These are phyloP conservation scores for Cyphellophora attinorum DNA, from an alignment of 2,329 filamentous ascomycete genomes.

Conservation along the genomic window DNA sequence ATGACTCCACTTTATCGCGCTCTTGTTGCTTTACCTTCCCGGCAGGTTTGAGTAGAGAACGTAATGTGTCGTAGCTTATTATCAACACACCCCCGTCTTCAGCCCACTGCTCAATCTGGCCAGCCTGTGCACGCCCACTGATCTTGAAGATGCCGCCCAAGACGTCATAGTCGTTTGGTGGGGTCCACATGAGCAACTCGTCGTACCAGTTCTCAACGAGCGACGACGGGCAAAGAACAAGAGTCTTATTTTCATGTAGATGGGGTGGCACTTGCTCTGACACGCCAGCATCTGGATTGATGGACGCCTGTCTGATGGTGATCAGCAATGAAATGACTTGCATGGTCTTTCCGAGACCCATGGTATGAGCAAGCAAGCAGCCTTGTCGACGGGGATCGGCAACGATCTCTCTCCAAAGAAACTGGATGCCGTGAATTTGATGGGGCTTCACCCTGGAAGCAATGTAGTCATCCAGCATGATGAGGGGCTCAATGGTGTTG, in stretches of 20 bases:
- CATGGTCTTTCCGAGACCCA: conserved; percentile 91
- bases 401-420: conserved; percentile 80
- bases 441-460: conserved; percentile 62
- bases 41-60: conserved; percentile 26
- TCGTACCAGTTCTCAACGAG: conserved; percentile 76
- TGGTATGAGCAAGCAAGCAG: conserved; percentile 76
- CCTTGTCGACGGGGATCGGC: conserved; percentile 55
- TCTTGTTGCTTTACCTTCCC: conserved; percentile 21
- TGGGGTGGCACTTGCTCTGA: conserved; percentile 57
- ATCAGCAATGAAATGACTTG: conserved; percentile 78
- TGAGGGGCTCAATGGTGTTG: conserved; percentile 31
- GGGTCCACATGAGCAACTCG: conserved; percentile 64
- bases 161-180: conserved; percentile 37
- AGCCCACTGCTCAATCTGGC: conserved; percentile 31
- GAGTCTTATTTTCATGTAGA: conserved; percentile 52
- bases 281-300: conserved; percentile 48
- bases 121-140: background rate
- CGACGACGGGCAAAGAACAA: conserved; percentile 67
- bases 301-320: conserved; percentile 58
- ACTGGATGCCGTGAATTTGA: conserved; percentile 71
- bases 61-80: conserved; percentile 64
- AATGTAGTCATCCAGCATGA: conserved; percentile 53
- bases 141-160: conserved; percentile 35
- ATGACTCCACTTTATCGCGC: conserved; percentile 26
- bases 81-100: conserved; percentile 62